Conservation (phyloP, 108 stramenopile genomes). For the Cyclotella choctawhatcheeana region DNA sequence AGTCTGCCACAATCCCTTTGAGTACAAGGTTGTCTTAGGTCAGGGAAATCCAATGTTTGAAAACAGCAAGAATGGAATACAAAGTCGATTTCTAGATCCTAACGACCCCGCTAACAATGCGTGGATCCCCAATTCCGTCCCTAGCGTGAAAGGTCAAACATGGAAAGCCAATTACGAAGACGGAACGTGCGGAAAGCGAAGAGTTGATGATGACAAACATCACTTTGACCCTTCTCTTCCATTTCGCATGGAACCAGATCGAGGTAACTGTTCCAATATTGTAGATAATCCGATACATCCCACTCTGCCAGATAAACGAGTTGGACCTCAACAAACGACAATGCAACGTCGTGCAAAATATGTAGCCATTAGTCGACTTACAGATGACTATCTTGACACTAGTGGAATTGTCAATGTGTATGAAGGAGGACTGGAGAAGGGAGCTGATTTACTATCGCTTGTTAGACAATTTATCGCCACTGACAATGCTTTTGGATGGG, state of each 20-base stretch:
- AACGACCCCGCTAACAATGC: conserved; percentile 60
- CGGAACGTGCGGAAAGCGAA: conserved; percentile 69
- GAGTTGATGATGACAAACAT: conserved; percentile 64
- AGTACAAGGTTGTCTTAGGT: conserved; percentile 75
- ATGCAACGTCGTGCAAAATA: conserved; percentile 78
- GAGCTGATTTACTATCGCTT: conserved; percentile 52
- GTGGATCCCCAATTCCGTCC: conserved; percentile 83
- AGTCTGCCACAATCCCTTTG: conserved; percentile 71
- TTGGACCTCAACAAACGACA: conserved; percentile 59
- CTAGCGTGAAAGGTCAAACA: conserved; percentile 74
- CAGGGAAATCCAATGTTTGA: conserved; percentile 57
- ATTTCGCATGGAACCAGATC: conserved; percentile 26
- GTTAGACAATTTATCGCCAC: conserved; percentile 28
- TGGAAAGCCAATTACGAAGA: conserved; percentile 83
- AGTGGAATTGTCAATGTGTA: conserved; percentile 53
- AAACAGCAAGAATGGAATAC: conserved; percentile 55
- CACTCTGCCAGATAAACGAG: conserved; percentile 79
- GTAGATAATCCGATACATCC: conserved; percentile 85
- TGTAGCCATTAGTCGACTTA: conserved; percentile 76
- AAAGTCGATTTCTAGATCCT: conserved; percentile 79
- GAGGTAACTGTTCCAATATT: conserved; percentile 73
- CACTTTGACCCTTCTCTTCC: conserved; percentile 53
- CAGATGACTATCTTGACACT: conserved; percentile 75
- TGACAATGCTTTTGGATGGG: conserved; percentile 34
- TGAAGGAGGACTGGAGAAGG: conserved; percentile 73